A percentile compares a stretch with the other conserved stretches of the same genome.
Evolutionary conservation across 176 grass and related monocot genomes (phyloP).

Genomic region (Saccharum officinarum): DNA sequence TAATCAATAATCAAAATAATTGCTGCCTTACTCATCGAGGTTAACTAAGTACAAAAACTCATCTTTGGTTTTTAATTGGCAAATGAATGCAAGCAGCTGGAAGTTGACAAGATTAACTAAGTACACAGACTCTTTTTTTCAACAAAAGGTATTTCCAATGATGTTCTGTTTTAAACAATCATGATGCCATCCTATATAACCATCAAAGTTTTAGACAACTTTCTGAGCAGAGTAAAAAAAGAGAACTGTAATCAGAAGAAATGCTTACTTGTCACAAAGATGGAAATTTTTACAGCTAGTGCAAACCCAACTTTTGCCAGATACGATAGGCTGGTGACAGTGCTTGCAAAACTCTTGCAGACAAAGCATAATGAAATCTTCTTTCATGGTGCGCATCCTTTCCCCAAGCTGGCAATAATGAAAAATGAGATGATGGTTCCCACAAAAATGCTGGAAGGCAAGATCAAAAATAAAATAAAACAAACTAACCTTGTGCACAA

Average conservation of each 20-base stretch:
- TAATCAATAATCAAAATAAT: neutral
- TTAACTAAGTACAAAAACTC: neutral
- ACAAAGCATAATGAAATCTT: constrained; percentile 91
- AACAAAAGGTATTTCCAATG: neutral
- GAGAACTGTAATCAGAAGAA: constrained; percentile 29
- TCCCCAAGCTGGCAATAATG: constrained; percentile 73
- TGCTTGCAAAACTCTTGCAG: constrained; percentile 88
- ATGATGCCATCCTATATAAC: neutral
- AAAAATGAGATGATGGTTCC: constrained; percentile 21
- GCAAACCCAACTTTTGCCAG: constrained; percentile 77
- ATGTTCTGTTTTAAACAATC: neutral
- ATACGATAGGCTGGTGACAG: constrained; percentile 68
- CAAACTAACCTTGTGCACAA: constrained; percentile 67
- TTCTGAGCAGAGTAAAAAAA: neutral
- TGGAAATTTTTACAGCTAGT: constrained; percentile 80
- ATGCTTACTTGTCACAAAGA: constrained; percentile 81
- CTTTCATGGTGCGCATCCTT: constrained; percentile 78
- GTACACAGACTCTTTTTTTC: neutral
- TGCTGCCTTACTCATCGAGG: neutral
- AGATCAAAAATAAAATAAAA: constrained; percentile 13
- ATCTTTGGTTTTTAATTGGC: neutral
- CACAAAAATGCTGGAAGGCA: constrained; percentile 12
- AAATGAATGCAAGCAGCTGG: constrained; percentile 6
- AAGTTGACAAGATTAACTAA: neutral
- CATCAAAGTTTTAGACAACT: neutral